Evolutionary conservation across 2,329 filamentous ascomycete genomes (phyloP).

Genomic region (Cadophora malorum): DNA sequence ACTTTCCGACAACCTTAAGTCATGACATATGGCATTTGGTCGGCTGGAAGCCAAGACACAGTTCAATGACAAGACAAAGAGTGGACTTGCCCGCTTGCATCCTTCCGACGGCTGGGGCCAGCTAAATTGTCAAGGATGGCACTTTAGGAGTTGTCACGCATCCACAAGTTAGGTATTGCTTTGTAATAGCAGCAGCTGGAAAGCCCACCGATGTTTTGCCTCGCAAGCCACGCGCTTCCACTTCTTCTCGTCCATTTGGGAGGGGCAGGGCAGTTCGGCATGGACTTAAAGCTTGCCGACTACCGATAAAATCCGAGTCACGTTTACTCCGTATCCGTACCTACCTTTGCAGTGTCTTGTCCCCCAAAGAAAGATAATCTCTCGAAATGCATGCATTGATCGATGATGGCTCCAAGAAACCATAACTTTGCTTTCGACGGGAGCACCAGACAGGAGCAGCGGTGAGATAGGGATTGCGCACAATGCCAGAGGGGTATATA

Average conservation of each 20-base stretch:
- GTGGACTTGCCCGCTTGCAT: background rate
- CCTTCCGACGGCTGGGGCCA: background rate
- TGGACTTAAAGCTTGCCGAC: slow-evolving; percentile 14
- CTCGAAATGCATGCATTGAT: too few species aligned
- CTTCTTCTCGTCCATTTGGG: background rate
- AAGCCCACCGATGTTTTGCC: slow-evolving; percentile 1
- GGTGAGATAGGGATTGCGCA: background rate
- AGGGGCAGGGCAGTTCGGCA: background rate
- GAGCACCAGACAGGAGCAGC: too few species aligned
- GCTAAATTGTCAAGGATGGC: background rate
- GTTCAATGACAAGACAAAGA: background rate
- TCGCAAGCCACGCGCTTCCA: background rate
- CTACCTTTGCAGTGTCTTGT: too few species aligned
- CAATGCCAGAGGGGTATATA: background rate
- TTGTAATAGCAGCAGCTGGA: background rate
- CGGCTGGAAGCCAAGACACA: background rate
- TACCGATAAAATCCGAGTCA: slow-evolving; percentile 10
- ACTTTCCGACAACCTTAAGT: background rate
- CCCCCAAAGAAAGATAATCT: too few species aligned
- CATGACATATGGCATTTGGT: slow-evolving; percentile 7
- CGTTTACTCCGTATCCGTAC: slow-evolving; percentile 8
- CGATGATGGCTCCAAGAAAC: too few species aligned
- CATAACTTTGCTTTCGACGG: background rate
- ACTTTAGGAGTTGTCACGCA: background rate
- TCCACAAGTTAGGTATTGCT: background rate